Conservation (phyloP, 148 eudicot genomes). For the Rhododendron mucronatum region DNA sequence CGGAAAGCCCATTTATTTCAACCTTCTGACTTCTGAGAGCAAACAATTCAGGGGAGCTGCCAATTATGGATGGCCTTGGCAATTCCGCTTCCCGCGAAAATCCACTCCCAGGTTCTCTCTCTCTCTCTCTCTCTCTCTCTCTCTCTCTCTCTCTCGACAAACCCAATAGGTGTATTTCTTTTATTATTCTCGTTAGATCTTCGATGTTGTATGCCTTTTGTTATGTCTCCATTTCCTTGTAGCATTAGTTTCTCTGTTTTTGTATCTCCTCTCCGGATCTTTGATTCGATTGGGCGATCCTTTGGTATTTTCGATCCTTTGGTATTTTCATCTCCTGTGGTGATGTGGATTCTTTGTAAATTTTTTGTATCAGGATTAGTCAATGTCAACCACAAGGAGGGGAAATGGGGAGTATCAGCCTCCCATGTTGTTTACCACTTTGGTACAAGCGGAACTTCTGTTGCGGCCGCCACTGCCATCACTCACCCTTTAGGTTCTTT, state of each 20-base stretch:
- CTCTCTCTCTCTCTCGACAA: background rate
- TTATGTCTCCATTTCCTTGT: background rate
- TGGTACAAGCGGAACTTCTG: constrained; percentile 74
- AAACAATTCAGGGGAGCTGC: background rate
- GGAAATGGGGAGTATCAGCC: constrained; percentile 44
- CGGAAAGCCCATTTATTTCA: background rate
- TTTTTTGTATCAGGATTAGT: background rate
- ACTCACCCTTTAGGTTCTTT: constrained; percentile 86
- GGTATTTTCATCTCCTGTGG: background rate
- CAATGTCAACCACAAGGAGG: constrained; percentile 15
- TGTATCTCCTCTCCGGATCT: background rate
- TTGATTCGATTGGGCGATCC: background rate
- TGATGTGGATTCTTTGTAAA: background rate
- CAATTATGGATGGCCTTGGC: background rate
- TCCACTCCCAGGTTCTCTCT: background rate
- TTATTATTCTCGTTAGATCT: background rate
- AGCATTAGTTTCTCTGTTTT: background rate
- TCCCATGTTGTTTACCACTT: constrained; percentile 59
- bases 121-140: background rate
- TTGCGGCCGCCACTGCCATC: constrained; percentile 71
- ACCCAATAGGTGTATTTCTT: background rate
- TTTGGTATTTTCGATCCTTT: background rate
- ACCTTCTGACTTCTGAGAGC: background rate
- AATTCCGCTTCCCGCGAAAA: background rate
- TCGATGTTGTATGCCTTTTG: background rate